Evolutionary conservation across 179 eudicot species (phyloP).

Genomic region (Amaranthus tricolor): DNA sequence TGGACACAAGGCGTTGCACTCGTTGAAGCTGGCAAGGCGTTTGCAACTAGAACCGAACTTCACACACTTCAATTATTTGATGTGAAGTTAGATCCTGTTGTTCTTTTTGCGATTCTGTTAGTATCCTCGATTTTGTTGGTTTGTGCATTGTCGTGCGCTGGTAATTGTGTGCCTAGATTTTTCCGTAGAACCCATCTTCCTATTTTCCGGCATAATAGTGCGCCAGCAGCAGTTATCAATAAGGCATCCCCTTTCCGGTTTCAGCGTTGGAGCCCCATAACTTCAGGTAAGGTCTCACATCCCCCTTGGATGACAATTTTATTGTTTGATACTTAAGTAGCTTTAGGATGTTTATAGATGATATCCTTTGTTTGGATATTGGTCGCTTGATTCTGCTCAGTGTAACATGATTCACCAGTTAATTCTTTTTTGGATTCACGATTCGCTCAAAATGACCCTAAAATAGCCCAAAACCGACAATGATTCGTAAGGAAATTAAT

Average conservation of each 20-base stretch:
- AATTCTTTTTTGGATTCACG: no score
- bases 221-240: constrained; percentile 52
- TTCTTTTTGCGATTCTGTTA: constrained; percentile 58
- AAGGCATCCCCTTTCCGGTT: constrained; percentile 64
- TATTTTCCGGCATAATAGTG: constrained; percentile 63
- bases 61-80: constrained; percentile 53
- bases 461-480: no score
- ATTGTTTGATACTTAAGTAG: no score
- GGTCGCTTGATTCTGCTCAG: no score
- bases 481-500: no score
- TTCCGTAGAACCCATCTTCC: constrained; percentile 60
- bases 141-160: constrained; percentile 56
- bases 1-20: constrained; percentile 98
- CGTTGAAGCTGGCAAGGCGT: constrained; percentile 84
- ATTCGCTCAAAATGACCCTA: no score
- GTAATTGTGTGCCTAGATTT: constrained; percentile 57
- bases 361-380: no score
- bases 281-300: constrained; percentile 50
- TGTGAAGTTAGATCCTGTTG: constrained; percentile 61
- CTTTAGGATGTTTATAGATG: no score
- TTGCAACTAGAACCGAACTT: constrained; percentile 45
- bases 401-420: no score
- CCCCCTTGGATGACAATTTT: not conserved
- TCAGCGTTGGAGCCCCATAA: constrained; percentile 71
- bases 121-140: constrained; percentile 49